phyloP scores from a whole-genome alignment of 163 green algal species.

The Volvox carteri region DNA sequence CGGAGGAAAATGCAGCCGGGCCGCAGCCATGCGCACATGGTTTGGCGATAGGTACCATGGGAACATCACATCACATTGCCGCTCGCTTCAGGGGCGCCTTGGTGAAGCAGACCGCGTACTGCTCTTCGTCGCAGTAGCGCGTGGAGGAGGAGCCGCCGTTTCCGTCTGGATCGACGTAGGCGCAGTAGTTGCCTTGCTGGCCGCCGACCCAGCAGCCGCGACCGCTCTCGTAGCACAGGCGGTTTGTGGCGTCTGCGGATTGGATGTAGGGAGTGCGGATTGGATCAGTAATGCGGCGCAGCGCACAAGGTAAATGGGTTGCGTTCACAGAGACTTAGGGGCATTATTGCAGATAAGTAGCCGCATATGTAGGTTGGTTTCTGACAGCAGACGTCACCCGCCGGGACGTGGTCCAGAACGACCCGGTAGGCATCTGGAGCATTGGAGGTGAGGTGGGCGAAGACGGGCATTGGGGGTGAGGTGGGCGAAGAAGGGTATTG shows the following conservation, averaged over 20 bases:
- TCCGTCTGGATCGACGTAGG: constrained; percentile 11
- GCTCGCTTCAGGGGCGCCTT: not conserved
- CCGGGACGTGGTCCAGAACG: not conserved
- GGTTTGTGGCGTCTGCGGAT: not conserved
- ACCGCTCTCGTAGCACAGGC: not conserved
- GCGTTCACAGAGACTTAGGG: not conserved
- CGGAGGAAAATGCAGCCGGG: no score
- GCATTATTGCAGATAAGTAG: not conserved
- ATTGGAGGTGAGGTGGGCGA: no score
- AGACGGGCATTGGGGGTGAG: no score
- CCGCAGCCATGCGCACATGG: no score
- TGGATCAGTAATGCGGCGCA: not conserved
- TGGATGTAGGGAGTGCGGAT: not conserved
- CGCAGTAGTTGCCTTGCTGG: constrained; percentile 10
- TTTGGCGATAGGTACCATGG: no score
- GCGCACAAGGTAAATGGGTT: not conserved
- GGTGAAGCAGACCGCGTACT: constrained; percentile 40
- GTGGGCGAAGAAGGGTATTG: no score
- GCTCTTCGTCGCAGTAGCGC: constrained; percentile 2
- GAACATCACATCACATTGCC: no score
- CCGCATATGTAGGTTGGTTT: not conserved
- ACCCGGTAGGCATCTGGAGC: not conserved
- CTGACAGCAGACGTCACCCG: not conserved
- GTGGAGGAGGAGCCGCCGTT: not conserved
- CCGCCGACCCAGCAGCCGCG: constrained; percentile 33